Percentiles rank a stretch among this genome's conserved stretches.
phyloP scores from a whole-genome alignment of 768 basidiomycete genomes.

The Macrolepiota albuminosa region DNA sequence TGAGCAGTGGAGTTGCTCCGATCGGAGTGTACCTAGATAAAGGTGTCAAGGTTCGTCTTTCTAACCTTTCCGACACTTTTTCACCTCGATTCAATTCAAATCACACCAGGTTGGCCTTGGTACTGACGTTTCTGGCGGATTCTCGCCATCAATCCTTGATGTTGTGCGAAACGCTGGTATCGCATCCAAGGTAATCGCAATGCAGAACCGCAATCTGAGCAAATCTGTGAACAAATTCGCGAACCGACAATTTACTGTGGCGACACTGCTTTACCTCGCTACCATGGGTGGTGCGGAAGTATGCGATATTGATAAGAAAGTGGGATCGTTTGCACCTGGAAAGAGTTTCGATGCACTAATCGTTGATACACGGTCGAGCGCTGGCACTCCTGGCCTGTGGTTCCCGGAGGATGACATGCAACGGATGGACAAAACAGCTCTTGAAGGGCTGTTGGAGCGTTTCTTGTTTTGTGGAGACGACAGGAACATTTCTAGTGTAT shows the following conservation, averaged over 20 bases:
- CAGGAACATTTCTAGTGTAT: constrained; percentile 77
- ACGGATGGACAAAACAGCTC: constrained; percentile 20
- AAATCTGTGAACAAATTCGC: constrained; percentile 30
- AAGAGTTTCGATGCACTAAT: constrained; percentile 90
- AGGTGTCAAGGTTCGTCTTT: constrained; percentile 70
- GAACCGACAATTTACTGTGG: constrained; percentile 61
- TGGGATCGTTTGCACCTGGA: constrained; percentile 75
- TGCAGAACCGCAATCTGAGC: constrained; percentile 25
- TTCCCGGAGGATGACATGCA: constrained; percentile 30
- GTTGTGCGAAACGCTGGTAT: constrained; percentile 73
- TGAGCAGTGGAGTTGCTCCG: constrained; percentile 80
- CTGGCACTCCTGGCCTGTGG: constrained; percentile 58
- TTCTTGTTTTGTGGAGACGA: constrained; percentile 88
- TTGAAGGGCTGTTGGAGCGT: constrained; percentile 60
- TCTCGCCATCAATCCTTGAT: constrained; percentile 72
- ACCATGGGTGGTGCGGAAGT: constrained; percentile 89
- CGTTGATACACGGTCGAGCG: constrained; percentile 50
- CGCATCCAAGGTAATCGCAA: constrained; percentile 71
- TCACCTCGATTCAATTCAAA: not conserved
- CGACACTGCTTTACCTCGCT: constrained; percentile 83
- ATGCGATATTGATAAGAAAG: constrained; percentile 58
- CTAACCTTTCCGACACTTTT: not conserved
- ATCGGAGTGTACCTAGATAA: constrained; percentile 76
- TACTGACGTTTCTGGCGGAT: constrained; percentile 90
- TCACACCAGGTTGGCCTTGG: constrained; percentile 82